Evolutionary conservation across 495 filamentous ascomycete species (phyloP), one percentile per base, ranked within the genome.

Genomic region (Parathielavia appendiculata): DNA sequence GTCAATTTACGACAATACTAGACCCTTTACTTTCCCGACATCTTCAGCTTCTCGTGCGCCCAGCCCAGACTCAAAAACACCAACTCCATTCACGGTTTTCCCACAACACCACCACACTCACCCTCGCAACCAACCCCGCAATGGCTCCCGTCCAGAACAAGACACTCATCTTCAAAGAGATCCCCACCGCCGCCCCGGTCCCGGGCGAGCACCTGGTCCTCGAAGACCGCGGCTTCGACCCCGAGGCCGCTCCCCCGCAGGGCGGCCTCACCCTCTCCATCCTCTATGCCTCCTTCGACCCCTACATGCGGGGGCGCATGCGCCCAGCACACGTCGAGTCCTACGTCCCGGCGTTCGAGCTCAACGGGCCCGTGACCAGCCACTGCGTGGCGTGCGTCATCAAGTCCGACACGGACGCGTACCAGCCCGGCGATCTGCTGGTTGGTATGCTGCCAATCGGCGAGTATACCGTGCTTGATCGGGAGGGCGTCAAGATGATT

Each of bases 281-380:
- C 59, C 80, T 88, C 68, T 90, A 86, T 69, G 78, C 84, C 70
- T 95, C 90, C 58, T 89, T 86, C 72, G 92, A 97, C 75, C 92
- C 92, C 10, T 96, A 96, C 78, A 84, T 87, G 73, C 87, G 92
- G 30, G 89, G 89, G 52, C 80, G 82, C 52, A 83, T 84, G 81
- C 74, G 78, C 11, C 61, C 69, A 14, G 43, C 76, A 13, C 26
- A 53, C 34, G 58, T 68, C 63, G 82, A 87, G 67, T 89, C 86
- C 4, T 92, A 91, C 74, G 59, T 74, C 13, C 75, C 84, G 5
- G 66, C 84, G n/a, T 91, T 79, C 67, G 56, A 54, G 0, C 70
- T 90, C 30, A 71, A 76, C 56, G 64, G 79, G 51, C 81, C 87
- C 20, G 76, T 93, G 53, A 65, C 70, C 54, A 89, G 81, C 69